Evolutionary conservation across 2,329 filamentous ascomycete genomes (phyloP), one percentile per base, ranked within the genome.

Genomic region (Ceratocystiopsis brevicomis): DNA sequence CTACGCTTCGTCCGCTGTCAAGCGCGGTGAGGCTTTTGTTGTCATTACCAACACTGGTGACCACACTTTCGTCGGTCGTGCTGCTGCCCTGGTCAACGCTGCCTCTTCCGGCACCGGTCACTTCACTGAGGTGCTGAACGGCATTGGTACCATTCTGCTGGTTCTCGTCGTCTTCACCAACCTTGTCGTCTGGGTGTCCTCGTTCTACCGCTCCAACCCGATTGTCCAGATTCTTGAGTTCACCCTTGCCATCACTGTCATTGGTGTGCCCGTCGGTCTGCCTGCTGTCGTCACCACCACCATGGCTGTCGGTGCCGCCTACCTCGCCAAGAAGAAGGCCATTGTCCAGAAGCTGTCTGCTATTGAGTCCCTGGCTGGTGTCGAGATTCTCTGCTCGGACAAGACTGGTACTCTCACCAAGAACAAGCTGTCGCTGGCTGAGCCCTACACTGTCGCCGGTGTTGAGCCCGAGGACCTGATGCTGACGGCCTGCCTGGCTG

Each of bases 321-420:
- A 90, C 62, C 75, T 93, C 47, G 85, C 85, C 56, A 87, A 86
- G 71, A 87, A 88, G 71, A 77, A 87, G 67, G 86, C 85, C 44
- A 92, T 93, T 52, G 85, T 93, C 51, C 85, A 92, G 68, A 92
- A 88, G 69, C 76, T 93, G 43, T 85, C 80, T 33, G 85, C 85
- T 51, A 93, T 93, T 49, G 85, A 93, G 68, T 92, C 85, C 21
- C 72, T 93, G 50, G 85, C 85, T 57, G 85, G 85, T 68, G 86
- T 92, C 49, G 81, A 93, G 64, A 90, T 93, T 61, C 80, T 93
- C 45, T 92, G 85, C 71, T 88, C 85, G 43, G 85, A 92, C 73
- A 92, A 92, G 74, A 92, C 85, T 30, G 85, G 85, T 66, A 93
- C 85, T 46, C 65, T 93, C 58, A 93, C 85, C 58, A 90, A 88